Percentiles rank a stretch among this genome's conserved stretches.
Conservation (phyloP, 2,329 filamentous ascomycete genomes). For the Colletotrichum ledebouriae region DNA sequence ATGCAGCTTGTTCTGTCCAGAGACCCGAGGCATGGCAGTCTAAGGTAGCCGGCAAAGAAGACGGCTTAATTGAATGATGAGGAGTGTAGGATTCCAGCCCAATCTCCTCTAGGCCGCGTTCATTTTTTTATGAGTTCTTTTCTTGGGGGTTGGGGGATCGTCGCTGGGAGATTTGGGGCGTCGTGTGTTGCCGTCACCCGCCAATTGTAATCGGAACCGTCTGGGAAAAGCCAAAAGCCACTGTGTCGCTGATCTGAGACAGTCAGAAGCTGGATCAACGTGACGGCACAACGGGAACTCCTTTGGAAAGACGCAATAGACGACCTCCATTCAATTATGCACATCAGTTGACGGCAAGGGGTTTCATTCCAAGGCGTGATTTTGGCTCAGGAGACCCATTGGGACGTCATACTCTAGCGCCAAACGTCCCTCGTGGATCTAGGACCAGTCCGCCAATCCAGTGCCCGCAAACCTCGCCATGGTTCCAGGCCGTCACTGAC, state of each 20-base stretch:
- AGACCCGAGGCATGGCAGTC: slow-evolving; percentile 16
- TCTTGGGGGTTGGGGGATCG: not conserved
- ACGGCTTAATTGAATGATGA: slow-evolving; percentile 21
- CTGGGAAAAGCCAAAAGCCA: too few relatives aligned
- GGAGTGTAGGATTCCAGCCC: slow-evolving; percentile 39
- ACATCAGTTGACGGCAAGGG: not conserved
- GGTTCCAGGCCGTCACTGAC: slow-evolving; percentile 4
- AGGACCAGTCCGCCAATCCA: slow-evolving; percentile 36
- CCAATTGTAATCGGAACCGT: too few relatives aligned
- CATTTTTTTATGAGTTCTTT: not conserved
- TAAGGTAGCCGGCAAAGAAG: slow-evolving; percentile 28
- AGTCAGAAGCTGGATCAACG: slow-evolving; percentile 10
- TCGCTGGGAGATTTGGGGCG: too few relatives aligned
- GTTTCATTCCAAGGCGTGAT: slow-evolving; percentile 26
- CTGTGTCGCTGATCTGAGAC: slow-evolving; percentile 7
- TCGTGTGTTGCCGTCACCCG: not conserved
- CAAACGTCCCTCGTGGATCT: slow-evolving; percentile 35
- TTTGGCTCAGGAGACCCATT: slow-evolving; percentile 22
- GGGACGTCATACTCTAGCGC: slow-evolving; percentile 39
- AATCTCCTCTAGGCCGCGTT: slow-evolving; percentile 27
- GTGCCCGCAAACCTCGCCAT: slow-evolving; percentile 6
- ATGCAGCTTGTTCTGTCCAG: slow-evolving; percentile 37
- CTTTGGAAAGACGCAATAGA: not conserved
- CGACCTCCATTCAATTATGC: slow-evolving; percentile 2
- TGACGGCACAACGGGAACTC: slow-evolving; percentile 11